Conservation (phyloP, 2,329 filamentous ascomycete species). For the Penicillium glabrum region DNA sequence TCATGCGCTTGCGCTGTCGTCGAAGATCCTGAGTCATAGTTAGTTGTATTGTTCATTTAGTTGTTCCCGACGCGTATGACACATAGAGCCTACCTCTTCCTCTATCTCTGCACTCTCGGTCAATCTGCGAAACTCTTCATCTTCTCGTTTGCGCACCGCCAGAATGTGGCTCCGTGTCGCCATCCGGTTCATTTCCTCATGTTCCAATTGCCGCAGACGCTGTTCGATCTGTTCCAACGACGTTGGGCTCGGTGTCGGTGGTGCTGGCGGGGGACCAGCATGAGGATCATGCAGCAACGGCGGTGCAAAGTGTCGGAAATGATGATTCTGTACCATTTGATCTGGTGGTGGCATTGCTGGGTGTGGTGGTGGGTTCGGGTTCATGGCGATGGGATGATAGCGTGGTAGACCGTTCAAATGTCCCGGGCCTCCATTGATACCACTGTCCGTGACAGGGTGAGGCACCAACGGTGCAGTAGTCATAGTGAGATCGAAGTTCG, state of each 20-base stretch:
- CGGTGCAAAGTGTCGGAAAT: constrained; percentile 32
- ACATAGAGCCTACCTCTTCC: constrained; percentile 36
- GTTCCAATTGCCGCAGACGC: constrained; percentile 40
- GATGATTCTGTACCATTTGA: constrained; percentile 33
- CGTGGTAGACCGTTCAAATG: constrained; percentile 35
- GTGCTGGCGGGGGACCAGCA: constrained; percentile 21
- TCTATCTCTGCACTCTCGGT: constrained; percentile 41
- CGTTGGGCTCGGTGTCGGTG: constrained; percentile 22
- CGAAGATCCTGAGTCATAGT: constrained; percentile 33
- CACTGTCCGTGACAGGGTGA: constrained; percentile 32
- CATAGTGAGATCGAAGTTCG: constrained; percentile 25
- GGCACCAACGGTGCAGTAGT: constrained; percentile 38
- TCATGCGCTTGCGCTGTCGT: constrained; percentile 39
- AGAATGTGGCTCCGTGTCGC: constrained; percentile 38
- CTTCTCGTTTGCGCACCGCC: constrained; percentile 39
- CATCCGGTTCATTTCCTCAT: constrained; percentile 41
- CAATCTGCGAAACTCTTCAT: constrained; percentile 42
- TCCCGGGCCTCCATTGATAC: constrained; percentile 28
- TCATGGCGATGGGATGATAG: constrained; percentile 44
- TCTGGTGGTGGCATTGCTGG: constrained; percentile 32
- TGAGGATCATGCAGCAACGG: constrained; percentile 31
- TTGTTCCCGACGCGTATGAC: background rate
- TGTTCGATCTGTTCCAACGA: constrained; percentile 40
- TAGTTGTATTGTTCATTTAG: background rate
- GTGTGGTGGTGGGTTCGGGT: constrained; percentile 35